phyloP scores from a whole-genome alignment of 495 filamentous ascomycete species.

The Aspergillus coremiiformis region DNA sequence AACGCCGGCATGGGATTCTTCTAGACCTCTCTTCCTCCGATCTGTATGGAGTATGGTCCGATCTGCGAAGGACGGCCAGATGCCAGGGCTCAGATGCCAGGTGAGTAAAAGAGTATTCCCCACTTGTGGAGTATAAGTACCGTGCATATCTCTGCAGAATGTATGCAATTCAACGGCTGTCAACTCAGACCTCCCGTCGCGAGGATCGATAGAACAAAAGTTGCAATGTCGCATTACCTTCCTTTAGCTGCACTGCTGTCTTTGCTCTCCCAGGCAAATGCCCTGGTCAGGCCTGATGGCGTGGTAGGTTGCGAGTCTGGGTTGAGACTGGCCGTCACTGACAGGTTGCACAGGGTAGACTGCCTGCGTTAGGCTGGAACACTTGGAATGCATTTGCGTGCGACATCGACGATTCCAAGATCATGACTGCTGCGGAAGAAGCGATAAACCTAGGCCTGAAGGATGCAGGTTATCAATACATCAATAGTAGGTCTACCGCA shows the following conservation, averaged over 20 bases:
- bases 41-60: no score
- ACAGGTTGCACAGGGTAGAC: constrained; percentile 22
- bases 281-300: constrained; percentile 22
- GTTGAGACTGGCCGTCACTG: background rate
- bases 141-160: background rate
- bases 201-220: background rate
- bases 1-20: no score
- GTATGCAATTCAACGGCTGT: background rate
- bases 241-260: background rate
- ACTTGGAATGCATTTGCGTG: constrained; percentile 55
- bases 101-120: no score
- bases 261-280: background rate
- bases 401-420: constrained; percentile 45
- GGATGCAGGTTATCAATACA: constrained; percentile 60
- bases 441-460: constrained; percentile 49
- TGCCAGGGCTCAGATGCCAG: no score
- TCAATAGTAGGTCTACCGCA: constrained; percentile 44
- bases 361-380: constrained; percentile 56
- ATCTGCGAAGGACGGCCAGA: no score
- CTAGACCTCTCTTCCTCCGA: no score
- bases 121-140: background rate
- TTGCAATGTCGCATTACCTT: background rate
- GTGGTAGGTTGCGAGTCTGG: constrained; percentile 16
- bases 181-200: background rate
- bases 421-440: constrained; percentile 44